Evolutionary conservation across 345 rosid species (phyloP), one percentile per base, ranked within the genome.

Genomic region (Eutrema japonicum): DNA sequence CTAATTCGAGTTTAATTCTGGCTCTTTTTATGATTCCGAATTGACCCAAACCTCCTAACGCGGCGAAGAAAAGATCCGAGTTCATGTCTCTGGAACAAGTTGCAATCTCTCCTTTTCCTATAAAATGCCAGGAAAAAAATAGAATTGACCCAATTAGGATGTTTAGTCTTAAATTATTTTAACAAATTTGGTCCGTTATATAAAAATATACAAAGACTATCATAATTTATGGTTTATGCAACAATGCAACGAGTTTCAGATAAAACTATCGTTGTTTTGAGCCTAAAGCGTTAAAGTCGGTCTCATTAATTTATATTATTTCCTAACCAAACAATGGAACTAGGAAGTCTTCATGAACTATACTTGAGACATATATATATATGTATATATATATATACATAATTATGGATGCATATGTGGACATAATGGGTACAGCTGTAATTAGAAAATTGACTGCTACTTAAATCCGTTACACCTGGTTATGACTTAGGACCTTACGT

Each of bases 41-140:
- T 72, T 90, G 96, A 78, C 96, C 96, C 47, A 90, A 77, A n/a
- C 96, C 96, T 49, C 96, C 96, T 3, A 90, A 74, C 66, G 78
- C 92, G 6, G 85, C 89, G 55, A 76, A 79, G 58, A 84, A 90
- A n/a, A 90, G 80, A 53, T 90, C 92, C 7, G 92, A 80, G 73
- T 88, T 86, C 26, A 49, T 66, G 57, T 51, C 16, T 33, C 72
- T 42, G 26, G 94, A 88, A 80, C 96, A 90, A 50, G 89, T 88
- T 64, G 72, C 61, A 2, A 79, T 64, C 74, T 90, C 88, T n/a
- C 89, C 93, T 68, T 77, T 90, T 62, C 96, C 96, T 90, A 65
- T 10, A 36, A 35, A 26, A 41, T 50, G 40, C 27, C 53, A 5
- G n/a, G 26, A 22, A 18, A 47, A 35, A 65, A 6, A 4, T 30